Base-by-base conservation (phyloP, 495 filamentous ascomycete species). In the Lepidopterella palustris region DNA sequence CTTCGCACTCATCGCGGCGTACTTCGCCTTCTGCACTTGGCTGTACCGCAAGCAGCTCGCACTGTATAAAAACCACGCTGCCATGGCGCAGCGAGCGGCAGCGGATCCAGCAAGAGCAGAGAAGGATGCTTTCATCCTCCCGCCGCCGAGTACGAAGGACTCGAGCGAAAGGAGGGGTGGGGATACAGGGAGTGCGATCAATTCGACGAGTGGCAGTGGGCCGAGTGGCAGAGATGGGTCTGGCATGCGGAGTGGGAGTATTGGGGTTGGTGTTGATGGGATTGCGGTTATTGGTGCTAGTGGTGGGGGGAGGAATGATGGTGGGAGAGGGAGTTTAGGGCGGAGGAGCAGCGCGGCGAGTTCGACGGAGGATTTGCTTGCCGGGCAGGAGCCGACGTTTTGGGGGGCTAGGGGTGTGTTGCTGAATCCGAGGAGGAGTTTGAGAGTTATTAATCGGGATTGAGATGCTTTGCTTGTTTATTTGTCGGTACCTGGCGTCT, bases 1-100 rank as follows among this genome's bases (percentile, higher is more conserved):
- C 13, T 73, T 84, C 11, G 78, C 79, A 39, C 59, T 88, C 15
- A 67, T 83, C 4, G 80, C 83, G 2, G 71, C 71, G 8, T 84
- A 89, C 65, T 76, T 90, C 21, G 85, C 84, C 13, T 88, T 88
- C 75, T 87, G 87, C 70, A 79, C 82, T 21, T 88, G 82, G 78
- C 71, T 89, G 5, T 88, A 87, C 72, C 78, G 84, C 28, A 78
- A 80, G 24, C 86, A 84, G 62, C 76, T 88, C 10, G 59, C 66
- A 0, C 76, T 84, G 4, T 87, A 86, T 72, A 81, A 82, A 63
- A 72, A 76, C 27, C 82, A 88, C 68, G 78, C 87, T 27, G 78
- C 79, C 13, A 79, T 85, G 64, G 73, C 79, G 6, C 75, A 80
- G 58, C 71, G 71, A 13, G 62, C 51, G 18, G 56, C 23, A 13